Conservation (phyloP, 2,329 filamentous ascomycete genomes). For the Sordariomycetes sp. region DNA sequence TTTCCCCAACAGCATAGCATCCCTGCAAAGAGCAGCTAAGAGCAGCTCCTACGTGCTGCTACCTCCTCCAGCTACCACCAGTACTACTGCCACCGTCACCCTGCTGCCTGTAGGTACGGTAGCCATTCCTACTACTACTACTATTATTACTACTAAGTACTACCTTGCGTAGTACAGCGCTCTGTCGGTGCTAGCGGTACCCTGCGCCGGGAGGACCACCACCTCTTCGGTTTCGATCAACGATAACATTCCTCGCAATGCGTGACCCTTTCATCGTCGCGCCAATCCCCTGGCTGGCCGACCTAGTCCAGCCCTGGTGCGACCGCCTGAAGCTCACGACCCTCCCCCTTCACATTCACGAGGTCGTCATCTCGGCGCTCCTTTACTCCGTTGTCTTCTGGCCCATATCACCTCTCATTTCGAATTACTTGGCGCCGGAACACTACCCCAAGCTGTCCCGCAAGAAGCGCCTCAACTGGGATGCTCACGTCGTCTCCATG, state of each 20-base stretch:
- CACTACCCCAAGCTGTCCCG: constrained; percentile 56
- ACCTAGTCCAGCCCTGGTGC: constrained; percentile 54
- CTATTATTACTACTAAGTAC: too few relatives aligned
- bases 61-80: too few relatives aligned
- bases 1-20: too few relatives aligned
- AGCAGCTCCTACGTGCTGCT: too few relatives aligned
- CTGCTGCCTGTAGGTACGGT: too few relatives aligned
- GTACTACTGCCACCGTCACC: too few relatives aligned
- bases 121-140: too few relatives aligned
- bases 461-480: constrained; percentile 67
- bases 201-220: too few relatives aligned
- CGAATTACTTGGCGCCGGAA: constrained; percentile 49
- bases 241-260: constrained; percentile 41
- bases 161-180: too few relatives aligned
- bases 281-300: constrained; percentile 46
- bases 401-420: constrained; percentile 59
- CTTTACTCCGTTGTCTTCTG: constrained; percentile 62
- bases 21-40: too few relatives aligned
- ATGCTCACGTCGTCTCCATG: constrained; percentile 79
- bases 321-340: constrained; percentile 52
- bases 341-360: constrained; percentile 69
- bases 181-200: too few relatives aligned
- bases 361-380: constrained; percentile 56
- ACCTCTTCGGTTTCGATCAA: too few relatives aligned
- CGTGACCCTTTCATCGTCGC: constrained; percentile 63